These are phyloP conservation scores for Spizellomyces sp. DNA, from an alignment of 192 early-diverging fungal species.

Conservation along the genomic window DNA sequence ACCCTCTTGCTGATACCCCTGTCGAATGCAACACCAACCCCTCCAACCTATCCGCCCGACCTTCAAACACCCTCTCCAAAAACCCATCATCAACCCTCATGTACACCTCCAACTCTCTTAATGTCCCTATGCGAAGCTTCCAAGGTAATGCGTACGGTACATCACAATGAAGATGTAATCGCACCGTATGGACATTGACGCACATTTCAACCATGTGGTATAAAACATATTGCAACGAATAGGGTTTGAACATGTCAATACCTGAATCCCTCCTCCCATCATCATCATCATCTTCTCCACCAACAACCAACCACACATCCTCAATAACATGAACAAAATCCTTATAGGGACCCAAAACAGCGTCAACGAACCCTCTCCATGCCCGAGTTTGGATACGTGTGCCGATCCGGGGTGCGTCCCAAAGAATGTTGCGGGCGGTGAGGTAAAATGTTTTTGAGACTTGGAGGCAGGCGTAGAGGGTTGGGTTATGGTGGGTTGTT, in stretches of 20 bases:
- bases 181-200: not conserved
- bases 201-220: not conserved
- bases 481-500: slow-evolving; percentile 17
- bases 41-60: too few species aligned
- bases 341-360: not conserved
- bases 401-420: slow-evolving; percentile 7
- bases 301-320: slow-evolving; percentile 22
- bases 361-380: slow-evolving; percentile 10
- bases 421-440: not conserved
- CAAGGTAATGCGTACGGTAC: slow-evolving; percentile 10
- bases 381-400: not conserved
- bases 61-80: not conserved
- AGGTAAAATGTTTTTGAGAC: slow-evolving; percentile 6
- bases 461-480: slow-evolving; percentile 9
- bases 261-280: not conserved
- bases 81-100: slow-evolving; percentile 14
- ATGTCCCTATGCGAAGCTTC: not conserved
- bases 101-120: slow-evolving; percentile 7
- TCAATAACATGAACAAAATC: slow-evolving; percentile 8
- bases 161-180: slow-evolving; percentile 22
- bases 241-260: not conserved
- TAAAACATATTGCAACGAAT: slow-evolving; percentile 11
- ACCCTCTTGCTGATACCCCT: too few species aligned
- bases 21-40: too few species aligned
- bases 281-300: not conserved